Evolutionary conservation across 2,329 filamentous ascomycete species (phyloP).

Genomic region (Lasiodiplodia gonubiensis): DNA sequence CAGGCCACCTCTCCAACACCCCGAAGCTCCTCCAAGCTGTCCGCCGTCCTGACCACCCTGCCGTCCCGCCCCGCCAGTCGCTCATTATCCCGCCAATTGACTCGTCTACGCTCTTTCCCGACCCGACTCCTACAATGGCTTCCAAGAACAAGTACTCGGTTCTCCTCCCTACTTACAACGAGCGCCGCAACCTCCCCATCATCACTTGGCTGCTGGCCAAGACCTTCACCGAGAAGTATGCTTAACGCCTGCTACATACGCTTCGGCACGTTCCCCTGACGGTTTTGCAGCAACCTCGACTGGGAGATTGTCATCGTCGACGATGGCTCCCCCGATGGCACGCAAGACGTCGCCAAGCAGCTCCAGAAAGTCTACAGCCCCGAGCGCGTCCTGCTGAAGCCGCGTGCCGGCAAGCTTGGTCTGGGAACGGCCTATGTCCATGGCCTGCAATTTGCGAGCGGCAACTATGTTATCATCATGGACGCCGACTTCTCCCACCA

Average conservation of each 20-base stretch:
- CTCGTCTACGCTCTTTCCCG: conserved; percentile 12
- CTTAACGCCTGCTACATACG: conserved; percentile 24
- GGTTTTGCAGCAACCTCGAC: conserved; percentile 75
- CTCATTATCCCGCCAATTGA: conserved; percentile 24
- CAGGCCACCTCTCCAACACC: conserved; percentile 20
- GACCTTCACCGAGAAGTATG: conserved; percentile 87
- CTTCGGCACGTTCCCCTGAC: conserved; percentile 62
- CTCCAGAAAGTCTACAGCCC: conserved; percentile 82
- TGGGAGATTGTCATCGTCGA: conserved; percentile 99
- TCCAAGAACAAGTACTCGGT: conserved; percentile 78
- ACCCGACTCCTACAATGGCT: conserved; percentile 17
- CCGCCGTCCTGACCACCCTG: background rate
- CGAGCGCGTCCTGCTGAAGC: conserved; percentile 79
- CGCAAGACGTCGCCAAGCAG: conserved; percentile 86
- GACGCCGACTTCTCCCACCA: conserved; percentile 99
- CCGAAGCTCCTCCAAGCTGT: conserved; percentile 21
- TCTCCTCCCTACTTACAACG: conserved; percentile 97
- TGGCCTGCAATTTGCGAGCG: conserved; percentile 85
- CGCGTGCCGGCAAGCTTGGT: conserved; percentile 93
- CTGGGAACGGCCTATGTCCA: conserved; percentile 96
- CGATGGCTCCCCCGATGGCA: conserved; percentile 96
- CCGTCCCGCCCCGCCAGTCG: conserved; percentile 19
- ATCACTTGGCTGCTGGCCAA: conserved; percentile 92
- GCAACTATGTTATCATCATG: conserved; percentile 99
- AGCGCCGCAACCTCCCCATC: conserved; percentile 95